phyloP scores from a whole-genome alignment of 805 yeast species.

The Yarrowia sp. region DNA sequence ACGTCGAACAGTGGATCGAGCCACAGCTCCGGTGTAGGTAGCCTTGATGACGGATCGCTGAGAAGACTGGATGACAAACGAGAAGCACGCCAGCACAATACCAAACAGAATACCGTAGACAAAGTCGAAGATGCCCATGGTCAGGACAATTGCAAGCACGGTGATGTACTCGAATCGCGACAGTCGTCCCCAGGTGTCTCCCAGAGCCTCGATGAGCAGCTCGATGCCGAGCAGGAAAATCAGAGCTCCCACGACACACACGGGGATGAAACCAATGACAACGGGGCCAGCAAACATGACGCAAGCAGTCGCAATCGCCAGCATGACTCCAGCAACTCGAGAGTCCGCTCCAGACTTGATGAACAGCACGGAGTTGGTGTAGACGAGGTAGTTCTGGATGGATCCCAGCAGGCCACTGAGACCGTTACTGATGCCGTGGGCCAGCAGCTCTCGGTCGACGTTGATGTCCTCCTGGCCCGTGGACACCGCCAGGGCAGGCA shows the following conservation, averaged over 20 bases:
- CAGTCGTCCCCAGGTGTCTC: constrained; percentile 78
- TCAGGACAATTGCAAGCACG: constrained; percentile 77
- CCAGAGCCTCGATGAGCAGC: constrained; percentile 76
- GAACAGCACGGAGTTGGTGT: constrained; percentile 88
- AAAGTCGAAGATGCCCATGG: constrained; percentile 95
- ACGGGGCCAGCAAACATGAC: constrained; percentile 88
- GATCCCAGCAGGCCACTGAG: constrained; percentile 82
- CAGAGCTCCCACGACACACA: constrained; percentile 91
- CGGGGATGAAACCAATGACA: constrained; percentile 90
- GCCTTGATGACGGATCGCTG: constrained; percentile 78
- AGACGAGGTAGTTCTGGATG: constrained; percentile 91
- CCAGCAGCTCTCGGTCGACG: constrained; percentile 88
- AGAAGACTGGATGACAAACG: constrained; percentile 93
- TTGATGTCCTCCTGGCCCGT: constrained; percentile 75
- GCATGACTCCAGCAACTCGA: constrained; percentile 81
- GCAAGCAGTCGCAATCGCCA: constrained; percentile 75
- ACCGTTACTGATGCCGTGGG: constrained; percentile 90
- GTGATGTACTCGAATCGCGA: constrained; percentile 78
- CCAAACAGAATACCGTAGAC: constrained; percentile 92
- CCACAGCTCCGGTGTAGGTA: constrained; percentile 80
- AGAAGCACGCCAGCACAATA: constrained; percentile 83
- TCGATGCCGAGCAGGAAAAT: constrained; percentile 91
- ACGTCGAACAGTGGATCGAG: constrained; percentile 87
- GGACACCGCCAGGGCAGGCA: constrained; percentile 93
- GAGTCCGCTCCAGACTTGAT: constrained; percentile 94